These are phyloP conservation scores for Yamadazyma friedrichii DNA, from an alignment of 1,139 yeast genomes.

Conservation along the genomic window DNA sequence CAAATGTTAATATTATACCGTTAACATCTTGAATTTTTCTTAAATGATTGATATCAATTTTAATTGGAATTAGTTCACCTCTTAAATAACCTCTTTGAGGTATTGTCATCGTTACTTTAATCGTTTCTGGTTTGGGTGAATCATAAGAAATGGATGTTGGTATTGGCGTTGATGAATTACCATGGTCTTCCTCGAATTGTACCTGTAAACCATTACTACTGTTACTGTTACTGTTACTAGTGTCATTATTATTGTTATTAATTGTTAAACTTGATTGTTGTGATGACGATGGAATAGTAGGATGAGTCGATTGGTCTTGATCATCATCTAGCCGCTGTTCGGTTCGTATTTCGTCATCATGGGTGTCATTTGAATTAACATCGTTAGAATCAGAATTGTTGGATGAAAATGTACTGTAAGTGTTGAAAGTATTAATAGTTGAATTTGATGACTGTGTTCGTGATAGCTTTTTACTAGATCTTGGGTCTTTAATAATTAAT, in stretches of 20 bases:
- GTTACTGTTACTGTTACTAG: neutral
- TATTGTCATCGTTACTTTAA: constrained; percentile 56
- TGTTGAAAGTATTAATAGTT: constrained; percentile 41
- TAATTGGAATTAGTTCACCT: constrained; percentile 77
- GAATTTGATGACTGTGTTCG: constrained; percentile 55
- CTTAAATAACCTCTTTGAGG: constrained; percentile 72
- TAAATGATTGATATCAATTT: constrained; percentile 64
- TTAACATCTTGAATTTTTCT: constrained; percentile 69
- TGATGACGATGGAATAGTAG: constrained; percentile 4
- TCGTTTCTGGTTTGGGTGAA: constrained; percentile 26
- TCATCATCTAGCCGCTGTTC: neutral
- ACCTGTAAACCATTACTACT: neutral
- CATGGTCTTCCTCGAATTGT: constrained; percentile 4
- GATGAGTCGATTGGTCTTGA: neutral
- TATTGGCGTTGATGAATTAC: constrained; percentile 6
- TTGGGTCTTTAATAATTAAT: constrained; percentile 55
- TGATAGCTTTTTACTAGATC: constrained; percentile 25
- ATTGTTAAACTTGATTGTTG: no score
- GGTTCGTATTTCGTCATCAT: neutral
- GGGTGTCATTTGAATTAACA: constrained; percentile 1
- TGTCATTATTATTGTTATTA: constrained; percentile 3
- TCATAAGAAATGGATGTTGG: constrained; percentile 10
- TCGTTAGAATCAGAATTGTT: constrained; percentile 29
- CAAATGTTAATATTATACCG: constrained; percentile 77
- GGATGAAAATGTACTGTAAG: constrained; percentile 38